Base-by-base conservation (phyloP, 148 eudicot species). In the Silene conica region DNA sequence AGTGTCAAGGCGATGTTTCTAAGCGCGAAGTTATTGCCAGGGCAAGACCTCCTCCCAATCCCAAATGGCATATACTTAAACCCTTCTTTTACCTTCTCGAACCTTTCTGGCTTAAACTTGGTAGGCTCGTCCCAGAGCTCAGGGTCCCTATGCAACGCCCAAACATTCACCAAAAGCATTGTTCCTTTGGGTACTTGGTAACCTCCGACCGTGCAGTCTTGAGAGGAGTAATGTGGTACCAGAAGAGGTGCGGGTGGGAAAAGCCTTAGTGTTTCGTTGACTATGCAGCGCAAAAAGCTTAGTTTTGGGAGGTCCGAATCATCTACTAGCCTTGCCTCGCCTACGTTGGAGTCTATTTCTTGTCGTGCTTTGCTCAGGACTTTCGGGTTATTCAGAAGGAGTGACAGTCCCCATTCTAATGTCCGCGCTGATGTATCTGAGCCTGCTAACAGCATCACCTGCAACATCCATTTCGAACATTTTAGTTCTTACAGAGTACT, bases 21-120 rank as follows among this genome's bases (percentile, higher is more conserved):
- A 6, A 81, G 59, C 10, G 84, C 81, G 0, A 81, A 58, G 31
- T 78, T 81, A 18, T 56, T 25, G 3, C 76, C 79, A 1, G 78
- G 81, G n/a, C 84, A 81, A 18, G 78, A 26, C 25, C 84, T 78
- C 65, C 81, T 78, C 13, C 84, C 84, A 7, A 78, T 54, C 1
- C 84, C 84, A 67, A 81, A 81, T 4, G 84, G 84, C 69, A 71
- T 71, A 63, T 45, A 78, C 63, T 46, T 78, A n/a, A 56, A 81
- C 54, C 78, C 78, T 16, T 78, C 80, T 26, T 55, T 65, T 66
- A 34, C 76, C 6, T 20, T 56, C 50, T 70, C 76, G 2, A 81
- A 81, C 71, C 81, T 74, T 54, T 81, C 81, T 5, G 84, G 84
- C 52, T 50, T 74, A 55, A 81, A 81, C 41, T 21, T n/a, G 4